Evolutionary conservation across 1,284 basidiomycete species (phyloP).

Genomic region (Anthracocystis walkeri): DNA sequence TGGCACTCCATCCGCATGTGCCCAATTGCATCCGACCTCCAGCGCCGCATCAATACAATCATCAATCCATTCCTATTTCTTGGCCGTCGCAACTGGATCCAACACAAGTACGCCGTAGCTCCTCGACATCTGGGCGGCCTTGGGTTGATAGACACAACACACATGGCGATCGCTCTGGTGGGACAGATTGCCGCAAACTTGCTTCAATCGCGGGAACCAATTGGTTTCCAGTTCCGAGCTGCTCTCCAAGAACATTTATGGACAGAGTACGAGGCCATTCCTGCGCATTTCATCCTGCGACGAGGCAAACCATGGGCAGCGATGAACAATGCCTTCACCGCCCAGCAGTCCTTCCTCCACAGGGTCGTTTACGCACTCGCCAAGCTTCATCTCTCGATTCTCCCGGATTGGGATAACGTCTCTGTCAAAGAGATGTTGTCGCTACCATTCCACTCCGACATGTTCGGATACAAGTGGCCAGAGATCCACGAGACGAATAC

Average conservation of each 20-base stretch:
- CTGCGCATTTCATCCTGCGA: not conserved
- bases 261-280: not conserved
- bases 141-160: not conserved
- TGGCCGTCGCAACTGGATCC: conserved; percentile 2
- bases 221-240: not conserved
- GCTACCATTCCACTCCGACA: conserved; percentile 3
- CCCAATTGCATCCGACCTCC: not conserved
- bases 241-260: not conserved
- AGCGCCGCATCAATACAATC: not conserved
- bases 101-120: not conserved
- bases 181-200: not conserved
- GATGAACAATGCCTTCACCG: not conserved
- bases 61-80: not conserved
- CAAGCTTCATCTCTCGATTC: not conserved
- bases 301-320: not conserved
- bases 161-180: not conserved
- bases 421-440: conserved; percentile 8
- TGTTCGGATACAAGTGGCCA: not conserved
- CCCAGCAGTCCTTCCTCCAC: not conserved
- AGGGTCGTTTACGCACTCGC: not conserved
- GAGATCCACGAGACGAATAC: not conserved
- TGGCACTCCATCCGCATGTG: not conserved
- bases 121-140: not conserved
- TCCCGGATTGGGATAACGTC: conserved; percentile 15
- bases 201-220: not conserved